phyloP scores from a whole-genome alignment of 306 rosid species.

The Elaeagnus macrophylla region DNA sequence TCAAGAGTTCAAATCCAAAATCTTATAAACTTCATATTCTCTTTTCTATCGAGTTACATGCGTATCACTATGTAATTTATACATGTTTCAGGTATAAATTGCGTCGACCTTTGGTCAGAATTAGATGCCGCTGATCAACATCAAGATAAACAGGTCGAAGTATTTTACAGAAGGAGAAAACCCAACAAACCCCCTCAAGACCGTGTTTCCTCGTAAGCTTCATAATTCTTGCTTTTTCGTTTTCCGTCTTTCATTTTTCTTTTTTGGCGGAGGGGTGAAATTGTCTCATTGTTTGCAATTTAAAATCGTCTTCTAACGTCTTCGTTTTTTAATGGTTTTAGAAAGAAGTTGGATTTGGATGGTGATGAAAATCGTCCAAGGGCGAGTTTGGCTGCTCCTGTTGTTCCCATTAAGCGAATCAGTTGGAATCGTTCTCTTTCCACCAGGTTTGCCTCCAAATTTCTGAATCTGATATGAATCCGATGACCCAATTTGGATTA shows the following conservation, averaged over 20 bases:
- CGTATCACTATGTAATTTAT: neutral
- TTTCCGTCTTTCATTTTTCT: neutral
- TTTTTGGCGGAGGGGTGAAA: neutral
- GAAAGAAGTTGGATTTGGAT: slow-evolving; percentile 21
- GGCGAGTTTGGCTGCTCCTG: slow-evolving; percentile 43
- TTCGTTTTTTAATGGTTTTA: slow-evolving; percentile 17
- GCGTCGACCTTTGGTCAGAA: slow-evolving; percentile 51
- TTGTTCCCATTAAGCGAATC: slow-evolving; percentile 36
- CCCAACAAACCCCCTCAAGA: slow-evolving; percentile 20
- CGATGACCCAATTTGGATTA: too few relatives aligned
- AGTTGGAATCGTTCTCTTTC: slow-evolving; percentile 93
- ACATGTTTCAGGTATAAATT: slow-evolving; percentile 18
- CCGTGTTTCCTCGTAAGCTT: slow-evolving; percentile 27
- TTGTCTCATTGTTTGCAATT: neutral
- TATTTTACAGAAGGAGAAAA: slow-evolving; percentile 53
- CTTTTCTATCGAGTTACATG: neutral
- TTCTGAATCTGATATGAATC: neutral
- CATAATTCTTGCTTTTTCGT: neutral
- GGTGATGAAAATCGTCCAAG: slow-evolving; percentile 23
- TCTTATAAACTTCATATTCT: neutral
- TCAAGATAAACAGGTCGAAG: slow-evolving; percentile 24
- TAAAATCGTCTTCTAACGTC: neutral
- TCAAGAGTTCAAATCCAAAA: neutral
- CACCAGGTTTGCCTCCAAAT: slow-evolving; percentile 41
- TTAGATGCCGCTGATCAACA: slow-evolving; percentile 23